Evolutionary conservation across 1,139 yeast genomes (phyloP), one percentile per base, ranked within the genome.

Genomic region (Pichia sp.): DNA sequence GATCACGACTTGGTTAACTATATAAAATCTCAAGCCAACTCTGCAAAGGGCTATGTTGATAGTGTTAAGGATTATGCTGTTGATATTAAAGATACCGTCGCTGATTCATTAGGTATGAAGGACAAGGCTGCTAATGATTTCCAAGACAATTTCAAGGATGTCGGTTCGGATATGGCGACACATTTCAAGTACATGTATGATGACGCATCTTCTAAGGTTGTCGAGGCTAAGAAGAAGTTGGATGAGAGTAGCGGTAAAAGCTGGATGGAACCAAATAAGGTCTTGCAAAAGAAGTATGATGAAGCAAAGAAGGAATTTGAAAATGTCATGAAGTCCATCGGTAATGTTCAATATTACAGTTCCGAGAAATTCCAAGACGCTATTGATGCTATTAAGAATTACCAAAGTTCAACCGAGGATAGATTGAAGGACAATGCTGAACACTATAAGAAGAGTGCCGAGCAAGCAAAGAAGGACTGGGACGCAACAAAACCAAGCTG

Each of bases 401-500:
- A 34, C 15, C 38, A 34, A 14, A 4, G 14, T 20, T 18, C 28
- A 6, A 21, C n/a, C 14, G 38, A 34, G n/a, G 38, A 34, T 34
- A 20, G 17, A 40, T 44, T 15, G 20, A 37, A 21, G 28, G n/a
- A 10, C 7, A 10, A 20, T 34, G 27, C 20, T 6, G 45, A 47
- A 21, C 44, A 47, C 21, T 50, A 47, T 24, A 46, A 47, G 24
- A 33, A 36, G 10, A 33, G 36, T 38, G 33, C 43, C 3, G 33
- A 20, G 2, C 14, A 28, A 10, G 55, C 53, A 4, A 42, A 48
- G 27, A 20, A 38, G 27, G 42, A 36, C 5, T 52, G 45, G 34
- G 51, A 51, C 8, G 33, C 39, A 17, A 45, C 54, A 4, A 40
- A 35, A 15, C 21, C 50, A 2, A 37, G 45, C 11, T 47, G 50